These are phyloP conservation scores for Chlamydomonas eustigma DNA, from an alignment of 139 green algal species.

Conservation along the genomic window DNA sequence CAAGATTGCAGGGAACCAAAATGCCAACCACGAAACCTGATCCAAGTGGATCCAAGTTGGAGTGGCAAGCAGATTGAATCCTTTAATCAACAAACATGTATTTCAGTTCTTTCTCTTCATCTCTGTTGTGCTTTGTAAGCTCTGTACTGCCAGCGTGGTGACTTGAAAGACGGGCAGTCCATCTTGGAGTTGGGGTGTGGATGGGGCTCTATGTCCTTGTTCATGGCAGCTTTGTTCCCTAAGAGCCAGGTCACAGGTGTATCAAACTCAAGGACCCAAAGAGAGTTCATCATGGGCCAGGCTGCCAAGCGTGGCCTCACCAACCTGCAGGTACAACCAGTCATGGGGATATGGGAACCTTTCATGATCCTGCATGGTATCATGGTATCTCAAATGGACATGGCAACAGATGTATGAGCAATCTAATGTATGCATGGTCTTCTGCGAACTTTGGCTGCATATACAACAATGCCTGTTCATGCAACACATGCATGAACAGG, in stretches of 20 bases:
- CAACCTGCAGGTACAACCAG: slow-evolving; percentile 73
- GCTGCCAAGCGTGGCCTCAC: slow-evolving; percentile 59
- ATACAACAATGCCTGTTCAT: not conserved
- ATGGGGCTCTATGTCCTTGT: slow-evolving; percentile 90
- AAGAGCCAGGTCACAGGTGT: slow-evolving; percentile 68
- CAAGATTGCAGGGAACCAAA: too few species aligned
- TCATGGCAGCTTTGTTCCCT: slow-evolving; percentile 60
- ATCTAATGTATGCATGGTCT: not conserved
- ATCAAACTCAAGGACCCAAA: slow-evolving; percentile 84
- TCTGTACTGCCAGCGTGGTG: slow-evolving; percentile 74
- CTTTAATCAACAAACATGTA: too few species aligned
- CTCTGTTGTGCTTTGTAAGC: slow-evolving; percentile 30
- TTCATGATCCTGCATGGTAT: too few species aligned
- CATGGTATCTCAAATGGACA: not conserved
- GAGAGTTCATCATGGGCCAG: slow-evolving; percentile 64
- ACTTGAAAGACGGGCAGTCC: slow-evolving; percentile 70
- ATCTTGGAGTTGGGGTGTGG: slow-evolving; percentile 96
- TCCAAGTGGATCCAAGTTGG: too few species aligned
- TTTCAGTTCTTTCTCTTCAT: too few species aligned
- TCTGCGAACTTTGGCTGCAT: not conserved
- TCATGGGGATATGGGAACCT: too few species aligned
- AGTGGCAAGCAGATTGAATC: too few species aligned
- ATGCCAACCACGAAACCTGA: too few species aligned
- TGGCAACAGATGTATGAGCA: not conserved
- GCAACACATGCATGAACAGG: not conserved